A percentile compares a stretch with the other conserved stretches of the same genome.
Evolutionary conservation across 2,329 filamentous ascomycete species (phyloP).

Genomic region (Aspergillus sp.): DNA sequence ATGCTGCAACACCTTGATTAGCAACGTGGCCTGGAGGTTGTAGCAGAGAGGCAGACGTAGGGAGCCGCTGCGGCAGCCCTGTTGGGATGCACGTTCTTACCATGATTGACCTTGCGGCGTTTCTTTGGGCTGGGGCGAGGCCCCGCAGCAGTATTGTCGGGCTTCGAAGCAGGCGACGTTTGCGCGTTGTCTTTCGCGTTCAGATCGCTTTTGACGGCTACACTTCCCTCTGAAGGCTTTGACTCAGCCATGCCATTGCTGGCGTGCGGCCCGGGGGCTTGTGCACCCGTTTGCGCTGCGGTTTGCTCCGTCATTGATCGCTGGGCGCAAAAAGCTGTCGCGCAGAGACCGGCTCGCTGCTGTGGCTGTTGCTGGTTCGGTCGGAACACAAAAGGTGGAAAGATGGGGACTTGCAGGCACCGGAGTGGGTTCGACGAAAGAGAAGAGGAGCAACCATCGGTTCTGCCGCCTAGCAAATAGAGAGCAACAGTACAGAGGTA

Average conservation of each 20-base stretch:
- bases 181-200: constrained; percentile 34
- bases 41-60: constrained; percentile 22
- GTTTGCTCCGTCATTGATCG: constrained; percentile 38
- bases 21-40: constrained; percentile 26
- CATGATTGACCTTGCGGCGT: constrained; percentile 87
- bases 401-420: constrained; percentile 37
- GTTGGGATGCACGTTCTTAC: constrained; percentile 57
- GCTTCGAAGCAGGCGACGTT: constrained; percentile 35
- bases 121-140: constrained; percentile 69
- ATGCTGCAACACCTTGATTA: constrained; percentile 62
- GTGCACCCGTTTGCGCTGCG: constrained; percentile 27
- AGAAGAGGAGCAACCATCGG: constrained; percentile 9
- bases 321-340: constrained; percentile 30
- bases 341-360: constrained; percentile 27
- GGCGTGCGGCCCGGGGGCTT: constrained; percentile 31
- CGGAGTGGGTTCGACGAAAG: constrained; percentile 13
- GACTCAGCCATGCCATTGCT: constrained; percentile 34
- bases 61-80: constrained; percentile 27
- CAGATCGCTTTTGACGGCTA: constrained; percentile 31
- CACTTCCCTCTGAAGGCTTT: constrained; percentile 25
- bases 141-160: constrained; percentile 38
- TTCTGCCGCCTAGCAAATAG: constrained; percentile 11
- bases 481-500: constrained; percentile 16
- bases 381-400: constrained; percentile 26
- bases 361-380: constrained; percentile 19